These are phyloP conservation scores for Microcos paniculata DNA, from an alignment of 345 rosid species.

Conservation along the genomic window DNA sequence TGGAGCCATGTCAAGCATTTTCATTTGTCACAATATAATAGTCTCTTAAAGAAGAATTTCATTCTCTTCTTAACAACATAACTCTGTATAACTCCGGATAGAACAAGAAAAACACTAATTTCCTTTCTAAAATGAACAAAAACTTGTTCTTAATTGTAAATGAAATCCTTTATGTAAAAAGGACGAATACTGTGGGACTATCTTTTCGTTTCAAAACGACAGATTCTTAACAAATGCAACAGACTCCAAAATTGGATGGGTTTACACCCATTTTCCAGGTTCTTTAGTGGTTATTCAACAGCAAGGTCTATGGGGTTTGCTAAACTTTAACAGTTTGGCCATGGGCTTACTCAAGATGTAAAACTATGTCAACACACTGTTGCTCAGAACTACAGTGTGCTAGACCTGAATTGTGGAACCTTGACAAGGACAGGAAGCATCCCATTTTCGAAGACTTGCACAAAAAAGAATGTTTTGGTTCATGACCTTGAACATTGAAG, in stretches of 20 bases:
- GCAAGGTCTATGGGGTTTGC: slow-evolving; percentile 33
- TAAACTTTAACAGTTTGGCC: slow-evolving; percentile 32
- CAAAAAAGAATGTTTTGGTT: slow-evolving; percentile 25
- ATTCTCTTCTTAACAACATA: slow-evolving; percentile 25
- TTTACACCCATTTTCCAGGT: slow-evolving; percentile 24
- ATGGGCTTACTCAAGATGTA: slow-evolving; percentile 35
- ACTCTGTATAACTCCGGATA: slow-evolving; percentile 41
- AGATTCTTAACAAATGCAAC: slow-evolving; percentile 33
- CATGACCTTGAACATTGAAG: slow-evolving; percentile 35
- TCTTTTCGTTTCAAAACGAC: slow-evolving; percentile 21
- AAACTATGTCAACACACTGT: slow-evolving; percentile 27
- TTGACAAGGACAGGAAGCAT: slow-evolving; percentile 34
- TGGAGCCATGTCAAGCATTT: slow-evolving; percentile 41
- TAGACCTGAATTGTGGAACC: slow-evolving; percentile 40
- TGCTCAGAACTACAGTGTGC: slow-evolving; percentile 34
- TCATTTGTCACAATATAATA: slow-evolving; percentile 39
- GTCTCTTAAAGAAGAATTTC: slow-evolving; percentile 29
- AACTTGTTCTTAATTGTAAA: slow-evolving; percentile 34
- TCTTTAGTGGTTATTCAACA: slow-evolving; percentile 38
- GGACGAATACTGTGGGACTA: slow-evolving; percentile 24
- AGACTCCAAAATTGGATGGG: slow-evolving; percentile 26
- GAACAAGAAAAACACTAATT: slow-evolving; percentile 25
- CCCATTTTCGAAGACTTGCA: slow-evolving; percentile 33
- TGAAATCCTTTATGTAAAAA: slow-evolving; percentile 21
- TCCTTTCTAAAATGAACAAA: slow-evolving; percentile 25